Base-by-base conservation (phyloP, 2,329 filamentous ascomycete species). In the Epichloe bromicola region DNA sequence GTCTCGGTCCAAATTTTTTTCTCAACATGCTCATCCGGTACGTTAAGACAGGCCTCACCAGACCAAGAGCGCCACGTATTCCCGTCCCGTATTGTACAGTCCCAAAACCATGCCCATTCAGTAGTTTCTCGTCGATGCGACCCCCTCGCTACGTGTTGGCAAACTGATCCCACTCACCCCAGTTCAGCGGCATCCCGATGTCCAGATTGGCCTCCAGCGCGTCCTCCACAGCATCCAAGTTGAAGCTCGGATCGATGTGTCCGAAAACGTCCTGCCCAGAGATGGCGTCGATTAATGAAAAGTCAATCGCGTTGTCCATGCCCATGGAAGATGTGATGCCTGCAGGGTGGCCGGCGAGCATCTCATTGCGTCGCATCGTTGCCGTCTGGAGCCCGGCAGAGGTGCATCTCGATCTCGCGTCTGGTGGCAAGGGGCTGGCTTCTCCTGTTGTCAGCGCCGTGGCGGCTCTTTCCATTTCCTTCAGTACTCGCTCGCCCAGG, bases 381-480 rank as follows among this genome's bases (percentile, higher is more conserved):
- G 53, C 39, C 1, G 39, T 46, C 12, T 52, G 54, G 15, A 53
- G 42, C 7, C 51, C 47, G 14, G 51, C 44, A 5, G 47, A 33
- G 7, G 40, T n/a, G 4, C 51, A 56, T n/a, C 60, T 60, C 20
- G 58, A 51, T 11, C 53, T 54, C 4, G 53, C 33, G 14, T 59
- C 57, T 4, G 53, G 53, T 1, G 58, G 60, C 15, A 56, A 50
- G 6, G 63, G 63, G 14, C 62, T 63, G 2, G 61, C 56, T 5
- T 69, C 65, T 41, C 65, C 67, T 11, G 67, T 65, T 1, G 66
- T 64, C n/a, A 77, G 60, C 0, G 67, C 71, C 3, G 67, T 72
- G 0, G 73, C 74, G 0, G 75, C 73, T 43, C 75, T 71, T 56
- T 76, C 74, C 72, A 81, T 77, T 57, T 80, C 76, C 46, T 68